Conservation (phyloP, 192 early-diverging fungal species). For the Coemansia sp. region DNA sequence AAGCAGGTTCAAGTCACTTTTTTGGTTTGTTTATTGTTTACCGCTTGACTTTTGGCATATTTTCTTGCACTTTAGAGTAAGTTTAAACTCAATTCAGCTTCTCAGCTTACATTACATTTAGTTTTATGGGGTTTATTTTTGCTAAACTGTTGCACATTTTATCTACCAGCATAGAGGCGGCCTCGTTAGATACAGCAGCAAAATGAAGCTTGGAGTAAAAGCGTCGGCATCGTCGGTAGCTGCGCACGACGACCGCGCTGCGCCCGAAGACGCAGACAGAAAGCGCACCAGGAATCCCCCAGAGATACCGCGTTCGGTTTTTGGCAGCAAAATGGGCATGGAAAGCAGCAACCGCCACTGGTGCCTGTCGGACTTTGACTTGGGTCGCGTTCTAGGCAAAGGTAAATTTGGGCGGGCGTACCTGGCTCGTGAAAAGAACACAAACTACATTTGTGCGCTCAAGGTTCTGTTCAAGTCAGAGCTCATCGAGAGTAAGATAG, state of each 20-base stretch:
- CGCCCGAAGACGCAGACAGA: not conserved
- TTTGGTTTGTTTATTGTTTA: no score
- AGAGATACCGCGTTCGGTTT: slow-evolving; percentile 1
- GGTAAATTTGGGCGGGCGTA: slow-evolving; percentile 98
- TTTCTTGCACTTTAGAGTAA: no score
- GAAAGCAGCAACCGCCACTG: slow-evolving; percentile 38
- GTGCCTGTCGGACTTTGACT: slow-evolving; percentile 83
- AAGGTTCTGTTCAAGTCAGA: slow-evolving; percentile 90
- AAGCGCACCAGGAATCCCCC: not conserved
- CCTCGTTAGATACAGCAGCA: not conserved
- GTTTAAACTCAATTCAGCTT: no score
- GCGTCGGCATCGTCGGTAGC: not conserved
- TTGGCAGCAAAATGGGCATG: not conserved
- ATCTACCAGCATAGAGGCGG: not conserved
- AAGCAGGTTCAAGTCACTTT: no score
- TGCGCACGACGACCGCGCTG: not conserved
- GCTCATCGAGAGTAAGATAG: slow-evolving; percentile 70
- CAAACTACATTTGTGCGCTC: slow-evolving; percentile 86
- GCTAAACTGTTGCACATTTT: not conserved
- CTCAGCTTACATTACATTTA: no score
- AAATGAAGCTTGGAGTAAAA: slow-evolving; percentile 1
- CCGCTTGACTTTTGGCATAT: no score
- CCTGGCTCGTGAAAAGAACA: slow-evolving; percentile 82
- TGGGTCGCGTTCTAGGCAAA: slow-evolving; percentile 83
- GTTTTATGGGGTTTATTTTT: not conserved